Evolutionary conservation across 1,139 yeast species (phyloP), one percentile per base, ranked within the genome.

Genomic region (Geotrichum europaeum): DNA sequence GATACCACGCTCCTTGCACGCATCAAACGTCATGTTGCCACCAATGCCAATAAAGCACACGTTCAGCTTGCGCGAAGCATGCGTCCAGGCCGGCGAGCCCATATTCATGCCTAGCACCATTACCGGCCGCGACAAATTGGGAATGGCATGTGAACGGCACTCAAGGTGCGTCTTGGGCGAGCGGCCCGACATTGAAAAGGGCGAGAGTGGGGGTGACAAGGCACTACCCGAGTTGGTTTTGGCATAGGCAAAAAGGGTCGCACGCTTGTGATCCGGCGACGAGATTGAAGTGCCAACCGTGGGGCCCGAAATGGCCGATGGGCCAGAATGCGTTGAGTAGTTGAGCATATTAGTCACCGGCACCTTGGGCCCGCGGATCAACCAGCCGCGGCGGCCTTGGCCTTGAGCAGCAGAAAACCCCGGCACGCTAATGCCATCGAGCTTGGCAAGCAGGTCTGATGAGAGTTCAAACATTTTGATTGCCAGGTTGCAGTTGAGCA

Each of bases 331-430:
- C 15, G 64, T 51, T 43, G 50, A 51, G 47, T 40, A 40, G 47
- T 40, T 40, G 3, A 40, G 47, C 47, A n/a, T n/a, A 22, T 40
- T 40, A 45, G 51, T 57, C 1, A 60, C 56, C 18, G 59, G 57
- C 4, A 55, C 60, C 25, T 56, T 55, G 13, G 43, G 56, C 76
- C 84, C 75, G 69, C 81, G 83, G 70, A 84, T 87, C 24, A 89
- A 72, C 96, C 96, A 90, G n/a, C 89, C 85, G 64, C 97, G 79
- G 65, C 96, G 79, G 5, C 96, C 96, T 68, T 75, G 79, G 65
- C 87, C 87, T 73, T 78, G 77, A 78, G 89, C 87, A 77, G 59
- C 81, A 53, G 66, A 70, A 65, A 72, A 71, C 28, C 73, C 75
- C 30, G 69, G 69, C 43, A 73, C 66, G 28, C 55, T 58, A 57